Evolutionary conservation across 73 alveolate species (phyloP), one percentile per base, ranked within the genome.

Genomic region (Breviolum minutum): DNA sequence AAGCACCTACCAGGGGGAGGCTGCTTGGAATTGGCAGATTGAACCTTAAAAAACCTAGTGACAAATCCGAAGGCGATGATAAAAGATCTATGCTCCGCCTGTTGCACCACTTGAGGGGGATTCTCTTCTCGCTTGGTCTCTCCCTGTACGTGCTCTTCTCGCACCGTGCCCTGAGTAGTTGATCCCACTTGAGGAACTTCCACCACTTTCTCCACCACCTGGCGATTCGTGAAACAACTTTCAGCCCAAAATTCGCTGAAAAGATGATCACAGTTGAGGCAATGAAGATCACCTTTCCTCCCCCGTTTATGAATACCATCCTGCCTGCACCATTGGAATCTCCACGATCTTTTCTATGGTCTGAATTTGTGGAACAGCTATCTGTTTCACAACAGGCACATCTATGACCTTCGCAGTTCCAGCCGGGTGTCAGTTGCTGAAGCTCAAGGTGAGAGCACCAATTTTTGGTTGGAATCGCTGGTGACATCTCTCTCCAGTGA

Each of bases 161-260:
- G 71, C 92, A 83, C 92, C 22, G 48, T n/a, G 92, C 92, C 92
- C 92, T 83, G 92, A 7, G 92, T 83, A 20, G 92, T 83, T 20
- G 71, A 60, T 54, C 92, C 92, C 17, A 83, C 92, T 22, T 83
- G 92, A 7, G 92, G 92, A 24, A 83, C 92, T 60, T 83, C 92
- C 92, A 83, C 92, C 92, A 83, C 92, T 60, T 83, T 83, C 92
- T 83, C 92, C 73, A 83, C 92, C 74, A 83, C 92, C 92, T 80
- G 16, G 13, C 63, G 87, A 8, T 27, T 77, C 63, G 26, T 12
- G 7, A 26, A 63, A n/a, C 14, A 9, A 77, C 63, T 27, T 9
- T 22, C 26, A 77, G 2, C 13, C 63, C 86, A 77, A 10, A 68
- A 6, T 17, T 68, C 17, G 4, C 1, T 14, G 77, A 17, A 17